Conservation (phyloP, 2,329 filamentous ascomycete species). For the Aureobasidium pullulans region DNA sequence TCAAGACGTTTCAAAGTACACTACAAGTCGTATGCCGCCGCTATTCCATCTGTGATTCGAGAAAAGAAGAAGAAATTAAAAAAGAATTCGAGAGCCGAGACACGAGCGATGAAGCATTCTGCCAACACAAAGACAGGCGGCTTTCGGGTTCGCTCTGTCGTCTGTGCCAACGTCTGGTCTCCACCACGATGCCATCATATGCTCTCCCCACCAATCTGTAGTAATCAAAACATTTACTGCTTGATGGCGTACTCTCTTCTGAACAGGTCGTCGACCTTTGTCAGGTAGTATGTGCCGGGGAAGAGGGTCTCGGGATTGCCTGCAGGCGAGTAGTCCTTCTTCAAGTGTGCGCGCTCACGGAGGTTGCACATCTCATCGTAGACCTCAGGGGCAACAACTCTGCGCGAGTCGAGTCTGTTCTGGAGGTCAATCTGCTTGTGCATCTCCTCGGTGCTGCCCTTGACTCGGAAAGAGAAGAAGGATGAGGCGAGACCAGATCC, state of each 20-base stretch:
- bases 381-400: constrained; percentile 39
- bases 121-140: constrained; percentile 1
- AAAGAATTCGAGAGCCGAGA: background rate
- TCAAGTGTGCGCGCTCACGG: constrained; percentile 43
- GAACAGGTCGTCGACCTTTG: constrained; percentile 45
- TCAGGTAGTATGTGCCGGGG: constrained; percentile 46
- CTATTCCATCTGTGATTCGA: background rate
- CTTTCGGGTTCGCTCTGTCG: background rate
- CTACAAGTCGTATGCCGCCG: constrained; percentile 6
- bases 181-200: background rate
- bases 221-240: constrained; percentile 28
- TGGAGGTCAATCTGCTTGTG: constrained; percentile 42
- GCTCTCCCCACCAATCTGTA: background rate
- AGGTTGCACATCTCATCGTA: constrained; percentile 50
- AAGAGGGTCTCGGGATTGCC: constrained; percentile 38
- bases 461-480: constrained; percentile 43
- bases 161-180: constrained; percentile 5
- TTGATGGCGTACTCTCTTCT: constrained; percentile 43
- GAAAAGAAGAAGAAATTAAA: background rate
- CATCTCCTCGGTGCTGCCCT: constrained; percentile 40
- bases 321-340: constrained; percentile 42
- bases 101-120: background rate
- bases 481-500: constrained; percentile 45
- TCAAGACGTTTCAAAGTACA: constrained; percentile 2
- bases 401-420: constrained; percentile 37